Conservation (phyloP, 1,284 basidiomycete genomes). For the Ustilago bromivora region DNA sequence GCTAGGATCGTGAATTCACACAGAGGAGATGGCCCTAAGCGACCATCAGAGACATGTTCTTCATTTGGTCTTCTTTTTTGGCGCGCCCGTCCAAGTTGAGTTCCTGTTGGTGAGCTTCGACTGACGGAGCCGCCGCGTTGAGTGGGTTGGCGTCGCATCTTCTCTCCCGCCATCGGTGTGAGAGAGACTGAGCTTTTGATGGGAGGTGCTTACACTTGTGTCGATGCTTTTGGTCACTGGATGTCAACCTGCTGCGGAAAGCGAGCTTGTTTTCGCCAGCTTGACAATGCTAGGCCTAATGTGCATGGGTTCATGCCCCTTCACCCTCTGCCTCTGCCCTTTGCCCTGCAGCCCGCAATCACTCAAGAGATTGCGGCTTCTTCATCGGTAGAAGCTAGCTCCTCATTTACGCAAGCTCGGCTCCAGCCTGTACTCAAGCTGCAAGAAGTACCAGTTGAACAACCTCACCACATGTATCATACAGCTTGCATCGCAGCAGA, state of each 20-base stretch:
- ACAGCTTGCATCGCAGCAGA: background rate
- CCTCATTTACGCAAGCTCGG: background rate
- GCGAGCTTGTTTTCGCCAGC: background rate
- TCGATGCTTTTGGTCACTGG: background rate
- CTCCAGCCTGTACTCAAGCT: background rate
- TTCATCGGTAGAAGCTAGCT: constrained; percentile 5
- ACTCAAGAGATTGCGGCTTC: background rate
- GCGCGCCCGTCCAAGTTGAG: constrained; percentile 6
- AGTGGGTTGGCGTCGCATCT: background rate
- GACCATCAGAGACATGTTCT: constrained; percentile 6
- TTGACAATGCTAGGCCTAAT: background rate
- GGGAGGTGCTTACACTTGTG: background rate
- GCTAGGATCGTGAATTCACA: background rate
- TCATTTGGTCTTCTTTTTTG: background rate
- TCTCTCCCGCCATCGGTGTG: background rate
- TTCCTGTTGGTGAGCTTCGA: background rate
- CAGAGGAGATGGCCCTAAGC: constrained; percentile 3
- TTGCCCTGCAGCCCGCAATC: constrained; percentile 5
- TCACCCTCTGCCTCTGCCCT: constrained; percentile 9
- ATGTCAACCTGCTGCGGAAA: background rate
- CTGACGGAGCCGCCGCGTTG: constrained; percentile 15
- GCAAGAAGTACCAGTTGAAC: background rate
- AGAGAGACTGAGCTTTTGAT: background rate
- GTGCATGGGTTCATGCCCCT: background rate
- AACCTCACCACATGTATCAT: background rate